Evolutionary conservation across 129 eudicot species (phyloP), one percentile per base, ranked within the genome.

Genomic region (Ambrosia artemisiifolia): DNA sequence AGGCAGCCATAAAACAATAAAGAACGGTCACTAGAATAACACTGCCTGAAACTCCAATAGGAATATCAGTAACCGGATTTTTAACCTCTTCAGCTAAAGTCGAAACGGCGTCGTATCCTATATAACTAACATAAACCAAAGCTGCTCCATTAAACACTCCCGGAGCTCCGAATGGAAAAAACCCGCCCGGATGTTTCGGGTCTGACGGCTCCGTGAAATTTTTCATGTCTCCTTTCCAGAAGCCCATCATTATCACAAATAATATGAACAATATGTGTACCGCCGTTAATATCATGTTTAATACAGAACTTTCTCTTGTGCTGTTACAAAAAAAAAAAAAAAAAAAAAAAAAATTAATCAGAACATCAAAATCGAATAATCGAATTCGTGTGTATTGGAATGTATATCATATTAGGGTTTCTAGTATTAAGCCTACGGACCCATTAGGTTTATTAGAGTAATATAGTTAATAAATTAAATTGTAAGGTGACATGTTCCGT

Each of bases 1-100:
- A 90, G 72, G 96, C 90, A 4, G 98, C 95, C 98, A 94, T 94
- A 65, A 94, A 76, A 84, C 98, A 94, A 81, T 94, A 94, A 2
- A 94, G 83, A 67, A 94, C 34, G 3, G 97, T 94, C 50, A 94
- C 98, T 55, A 94, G 65, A 10, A 90, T 67, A 13, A 94, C 97
- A 12, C 97, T 90, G 11, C 98, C 97, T 2, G 97, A 90, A 24
- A 94, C 91, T 4, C 98, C 98, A 12, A 88, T 57, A 1, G 98
- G 98, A 5, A 94, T 94, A 79, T 94, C 87, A 74, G 82, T 94
- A 12, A 82, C 83, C 60, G 97, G 96, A 54, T 94, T 84, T 12
- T 69, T 80, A n/a, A 94, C 98, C 87, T 94, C 98, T 72, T 94
- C 98, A 6, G 98, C 96, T 88, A 94, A 82, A 8, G 98, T 94